These are phyloP conservation scores for Ophiostoma australiae DNA, from an alignment of 2,329 filamentous ascomycete species.

Conservation along the genomic window DNA sequence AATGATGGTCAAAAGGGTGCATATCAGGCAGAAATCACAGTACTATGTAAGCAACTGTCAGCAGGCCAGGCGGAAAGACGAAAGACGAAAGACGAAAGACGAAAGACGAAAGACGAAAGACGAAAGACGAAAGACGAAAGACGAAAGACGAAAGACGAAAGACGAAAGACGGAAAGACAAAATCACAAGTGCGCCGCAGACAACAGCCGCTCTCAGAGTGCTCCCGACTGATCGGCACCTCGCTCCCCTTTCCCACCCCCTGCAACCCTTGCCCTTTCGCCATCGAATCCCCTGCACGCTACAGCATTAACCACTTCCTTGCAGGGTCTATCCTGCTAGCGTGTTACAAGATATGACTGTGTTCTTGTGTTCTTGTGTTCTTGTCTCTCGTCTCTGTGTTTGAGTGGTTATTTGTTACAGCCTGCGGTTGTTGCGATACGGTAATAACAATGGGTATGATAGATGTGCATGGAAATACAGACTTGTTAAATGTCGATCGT, in stretches of 20 bases:
- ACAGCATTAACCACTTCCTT: constrained; percentile 5
- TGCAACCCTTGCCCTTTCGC: background rate
- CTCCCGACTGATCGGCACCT: constrained; percentile 1
- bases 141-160: no score
- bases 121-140: background rate
- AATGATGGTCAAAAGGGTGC: no score
- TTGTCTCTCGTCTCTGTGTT: background rate
- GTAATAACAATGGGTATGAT: background rate
- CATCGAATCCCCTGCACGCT: background rate
- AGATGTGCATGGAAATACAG: background rate
- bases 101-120: no score
- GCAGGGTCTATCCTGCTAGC: constrained; percentile 8
- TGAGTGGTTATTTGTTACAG: no score
- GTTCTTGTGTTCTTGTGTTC: background rate
- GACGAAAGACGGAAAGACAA: no score
- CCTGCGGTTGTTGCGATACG: background rate
- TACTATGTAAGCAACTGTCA: background rate
- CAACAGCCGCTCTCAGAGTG: background rate
- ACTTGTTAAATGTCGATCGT: background rate
- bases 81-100: background rate
- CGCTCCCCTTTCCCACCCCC: constrained; percentile 1
- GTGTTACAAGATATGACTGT: background rate
- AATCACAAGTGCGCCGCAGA: no score
- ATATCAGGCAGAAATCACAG: background rate
- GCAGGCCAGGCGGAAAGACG: background rate